These are phyloP conservation scores for Fusarium armeniacum DNA, from an alignment of 2,329 filamentous ascomycete species.

Conservation along the genomic window DNA sequence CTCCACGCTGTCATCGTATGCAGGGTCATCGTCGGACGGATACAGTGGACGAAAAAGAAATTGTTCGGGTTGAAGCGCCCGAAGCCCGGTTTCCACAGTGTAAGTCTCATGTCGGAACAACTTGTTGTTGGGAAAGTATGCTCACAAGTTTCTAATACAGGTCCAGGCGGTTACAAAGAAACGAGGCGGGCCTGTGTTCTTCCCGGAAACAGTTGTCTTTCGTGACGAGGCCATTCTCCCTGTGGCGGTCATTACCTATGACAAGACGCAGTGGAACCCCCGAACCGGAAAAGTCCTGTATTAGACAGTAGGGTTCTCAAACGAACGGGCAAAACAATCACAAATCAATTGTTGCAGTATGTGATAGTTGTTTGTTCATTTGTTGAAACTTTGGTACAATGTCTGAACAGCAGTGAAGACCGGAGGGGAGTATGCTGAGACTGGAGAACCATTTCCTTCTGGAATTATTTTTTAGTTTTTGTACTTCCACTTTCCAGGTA, in stretches of 20 bases:
- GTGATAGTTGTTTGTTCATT: not conserved
- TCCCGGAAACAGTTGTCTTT: not conserved
- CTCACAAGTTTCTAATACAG: not conserved
- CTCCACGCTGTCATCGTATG: not conserved
- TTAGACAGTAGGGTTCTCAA: not conserved
- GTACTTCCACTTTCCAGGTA: not conserved
- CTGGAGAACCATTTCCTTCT: fast-evolving
- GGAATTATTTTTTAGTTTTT: not conserved
- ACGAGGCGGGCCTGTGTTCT: not conserved
- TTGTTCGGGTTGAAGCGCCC: not conserved
- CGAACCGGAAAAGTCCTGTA: not conserved
- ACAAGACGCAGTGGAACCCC: not conserved
- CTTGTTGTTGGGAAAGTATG: not conserved
- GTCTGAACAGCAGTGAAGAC: not conserved
- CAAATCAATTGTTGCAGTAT: fast-evolving
- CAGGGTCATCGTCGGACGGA: not conserved
- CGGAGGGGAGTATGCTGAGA: not conserved
- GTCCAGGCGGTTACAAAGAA: not conserved
- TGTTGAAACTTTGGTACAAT: not conserved
- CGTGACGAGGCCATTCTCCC: not conserved
- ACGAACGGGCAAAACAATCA: not conserved
- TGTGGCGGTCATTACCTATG: not conserved
- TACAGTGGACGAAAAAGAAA: not conserved
- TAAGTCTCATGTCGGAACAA: not conserved
- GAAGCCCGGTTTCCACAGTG: not conserved